phyloP scores from a whole-genome alignment of 345 rosid genomes.

The Mercurialis annua region DNA sequence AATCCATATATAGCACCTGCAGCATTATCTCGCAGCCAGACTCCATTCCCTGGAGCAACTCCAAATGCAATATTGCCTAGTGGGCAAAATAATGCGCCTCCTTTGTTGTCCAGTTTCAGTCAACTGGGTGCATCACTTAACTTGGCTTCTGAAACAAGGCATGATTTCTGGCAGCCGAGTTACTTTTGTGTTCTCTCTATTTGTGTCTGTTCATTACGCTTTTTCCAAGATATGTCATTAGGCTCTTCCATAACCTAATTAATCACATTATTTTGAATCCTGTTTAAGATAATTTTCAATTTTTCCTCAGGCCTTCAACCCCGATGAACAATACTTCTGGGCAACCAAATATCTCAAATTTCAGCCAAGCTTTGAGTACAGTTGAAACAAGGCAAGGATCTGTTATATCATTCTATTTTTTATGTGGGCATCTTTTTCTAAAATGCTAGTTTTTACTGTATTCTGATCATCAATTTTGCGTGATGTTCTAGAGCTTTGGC shows the following conservation, averaged over 20 bases:
- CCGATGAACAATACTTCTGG: conserved; percentile 34
- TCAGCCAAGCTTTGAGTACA: conserved; percentile 29
- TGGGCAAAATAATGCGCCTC: conserved; percentile 40
- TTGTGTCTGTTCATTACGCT: not conserved
- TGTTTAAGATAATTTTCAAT: not conserved
- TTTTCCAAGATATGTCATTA: conserved; percentile 2
- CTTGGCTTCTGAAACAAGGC: conserved; percentile 36
- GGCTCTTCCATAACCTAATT: conserved; percentile 7
- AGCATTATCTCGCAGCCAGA: conserved; percentile 28
- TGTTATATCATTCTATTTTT: not conserved
- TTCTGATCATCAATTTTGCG: not conserved
- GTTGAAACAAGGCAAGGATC: conserved; percentile 17
- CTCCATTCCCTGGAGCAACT: conserved; percentile 31
- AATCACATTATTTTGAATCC: not conserved
- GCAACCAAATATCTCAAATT: conserved; percentile 40
- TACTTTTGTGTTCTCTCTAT: not conserved
- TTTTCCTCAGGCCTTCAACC: conserved; percentile 34
- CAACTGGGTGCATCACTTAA: conserved; percentile 43
- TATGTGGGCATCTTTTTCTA: not conserved
- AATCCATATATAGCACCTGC: conserved; percentile 47
- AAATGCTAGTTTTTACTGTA: not conserved
- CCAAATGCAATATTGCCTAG: conserved; percentile 32
- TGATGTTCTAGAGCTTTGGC: conserved; percentile 11
- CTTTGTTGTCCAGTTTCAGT: conserved; percentile 46
- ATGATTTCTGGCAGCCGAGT: conserved; percentile 1